Evolutionary conservation across 169 alveolate genomes (phyloP).

Genomic region (Cardiosporidium cionae): DNA sequence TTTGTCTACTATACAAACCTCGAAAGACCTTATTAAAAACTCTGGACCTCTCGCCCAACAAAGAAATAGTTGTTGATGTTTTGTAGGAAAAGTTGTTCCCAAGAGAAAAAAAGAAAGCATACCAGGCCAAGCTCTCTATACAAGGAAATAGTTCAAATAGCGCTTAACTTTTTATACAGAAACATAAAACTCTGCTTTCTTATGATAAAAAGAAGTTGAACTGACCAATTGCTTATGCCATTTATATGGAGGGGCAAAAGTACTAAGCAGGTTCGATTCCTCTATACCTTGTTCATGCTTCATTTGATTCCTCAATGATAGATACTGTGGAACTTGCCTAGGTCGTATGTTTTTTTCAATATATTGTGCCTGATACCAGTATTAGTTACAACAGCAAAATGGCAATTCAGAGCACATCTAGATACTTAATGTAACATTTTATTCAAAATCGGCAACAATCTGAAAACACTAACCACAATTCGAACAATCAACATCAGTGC

Average conservation of each 20-base stretch:
- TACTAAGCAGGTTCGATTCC: slow-evolving; percentile 15
- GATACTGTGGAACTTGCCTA: slow-evolving; percentile 33
- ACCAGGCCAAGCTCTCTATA: slow-evolving; percentile 22
- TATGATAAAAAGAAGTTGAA: not conserved
- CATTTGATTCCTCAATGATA: slow-evolving; percentile 37
- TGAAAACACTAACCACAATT: slow-evolving; percentile 32
- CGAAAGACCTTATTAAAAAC: too few species aligned
- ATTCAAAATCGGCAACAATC: too few species aligned
- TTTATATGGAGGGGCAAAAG: slow-evolving; percentile 46
- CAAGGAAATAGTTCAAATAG: too few species aligned
- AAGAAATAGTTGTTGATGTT: slow-evolving; percentile 63
- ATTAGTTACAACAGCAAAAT: too few species aligned
- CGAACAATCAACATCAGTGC: slow-evolving; percentile 32
- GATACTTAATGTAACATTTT: too few species aligned
- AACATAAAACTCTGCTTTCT: too few species aligned
- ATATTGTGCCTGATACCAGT: not conserved
- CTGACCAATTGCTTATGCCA: slow-evolving; percentile 45
- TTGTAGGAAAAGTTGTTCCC: slow-evolving; percentile 58
- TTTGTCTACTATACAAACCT: too few species aligned
- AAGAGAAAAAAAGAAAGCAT: slow-evolving; percentile 22
- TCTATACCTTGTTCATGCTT: slow-evolving; percentile 6
- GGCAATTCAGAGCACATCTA: too few species aligned
- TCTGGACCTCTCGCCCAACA: slow-evolving; percentile 69
- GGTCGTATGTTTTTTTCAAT: slow-evolving; percentile 45
- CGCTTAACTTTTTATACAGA: too few species aligned